Percentiles rank a stretch among this genome's conserved stretches.
Conservation (phyloP, 441 rosid species). For the Jatropha podagrica region DNA sequence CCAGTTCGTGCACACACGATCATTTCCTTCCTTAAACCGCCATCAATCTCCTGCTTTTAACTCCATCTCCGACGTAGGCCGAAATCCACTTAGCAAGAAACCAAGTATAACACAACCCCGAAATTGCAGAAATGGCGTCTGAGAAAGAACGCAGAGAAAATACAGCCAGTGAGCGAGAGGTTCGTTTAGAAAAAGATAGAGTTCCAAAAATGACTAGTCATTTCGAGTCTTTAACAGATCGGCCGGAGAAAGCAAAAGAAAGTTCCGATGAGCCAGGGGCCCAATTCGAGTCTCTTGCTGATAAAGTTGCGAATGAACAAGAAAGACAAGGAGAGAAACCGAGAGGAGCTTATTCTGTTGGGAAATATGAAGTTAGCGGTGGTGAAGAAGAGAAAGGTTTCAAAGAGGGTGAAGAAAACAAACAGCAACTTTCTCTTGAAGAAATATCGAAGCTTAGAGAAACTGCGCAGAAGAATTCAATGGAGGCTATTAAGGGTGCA, state of each 20-base stretch:
- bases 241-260: constrained; percentile 11
- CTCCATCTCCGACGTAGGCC: not conserved
- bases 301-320: constrained; percentile 2
- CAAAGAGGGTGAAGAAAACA: not conserved
- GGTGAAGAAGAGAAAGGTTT: not conserved
- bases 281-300: constrained; percentile 28
- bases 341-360: constrained; percentile 7
- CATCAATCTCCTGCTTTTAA: constrained; percentile 4
- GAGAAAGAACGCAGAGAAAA: constrained; percentile 55
- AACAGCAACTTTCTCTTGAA: constrained; percentile 43
- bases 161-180: constrained; percentile 38
- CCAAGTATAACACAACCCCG: not conserved
- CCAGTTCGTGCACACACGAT: constrained; percentile 20
- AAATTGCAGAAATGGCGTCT: constrained; percentile 50
- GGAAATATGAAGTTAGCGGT: constrained; percentile 20
- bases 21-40: constrained; percentile 10
- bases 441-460: constrained; percentile 53
- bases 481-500: constrained; percentile 44
- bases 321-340: not conserved
- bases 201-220: constrained; percentile 70
- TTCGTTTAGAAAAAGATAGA: constrained; percentile 45
- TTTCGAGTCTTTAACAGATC: constrained; percentile 45
- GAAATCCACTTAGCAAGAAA: not conserved
- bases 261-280: constrained; percentile 11
- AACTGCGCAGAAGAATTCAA: constrained; percentile 55